These are phyloP conservation scores for Backusella macrospora DNA, from an alignment of 192 early-diverging fungal genomes.

Conservation along the genomic window DNA sequence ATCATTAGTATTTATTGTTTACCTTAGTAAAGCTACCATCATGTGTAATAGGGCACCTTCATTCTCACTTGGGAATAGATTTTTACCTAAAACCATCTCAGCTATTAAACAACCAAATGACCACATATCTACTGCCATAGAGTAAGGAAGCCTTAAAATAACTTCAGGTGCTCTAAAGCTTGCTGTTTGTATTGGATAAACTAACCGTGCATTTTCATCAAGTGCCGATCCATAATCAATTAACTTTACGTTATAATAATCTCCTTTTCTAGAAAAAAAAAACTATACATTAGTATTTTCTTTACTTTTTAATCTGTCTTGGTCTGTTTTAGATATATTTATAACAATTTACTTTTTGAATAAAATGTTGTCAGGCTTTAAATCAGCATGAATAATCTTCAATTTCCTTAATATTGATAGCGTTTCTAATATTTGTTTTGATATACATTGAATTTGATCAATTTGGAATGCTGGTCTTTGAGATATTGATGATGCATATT, in stretches of 20 bases:
- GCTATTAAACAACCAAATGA: conserved; percentile 97
- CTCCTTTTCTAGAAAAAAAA: conserved; percentile 64
- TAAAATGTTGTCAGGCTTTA: conserved; percentile 98
- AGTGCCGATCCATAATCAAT: conserved; percentile 99
- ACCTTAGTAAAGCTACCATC: conserved; percentile 91
- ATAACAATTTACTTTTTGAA: conserved; percentile 68
- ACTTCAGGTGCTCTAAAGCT: conserved; percentile 98
- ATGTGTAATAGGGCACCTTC: conserved; percentile 93
- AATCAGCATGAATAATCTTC: conserved; percentile 93
- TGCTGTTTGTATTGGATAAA: conserved; percentile 97
- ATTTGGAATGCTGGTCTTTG: conserved; percentile 88
- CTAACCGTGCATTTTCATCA: conserved; percentile 78
- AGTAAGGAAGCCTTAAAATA: conserved; percentile 88
- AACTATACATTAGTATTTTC: conserved; percentile 40
- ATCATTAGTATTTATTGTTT: conserved; percentile 13
- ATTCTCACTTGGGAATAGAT: conserved; percentile 90
- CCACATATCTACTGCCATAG: conserved; percentile 98
- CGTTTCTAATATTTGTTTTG: conserved; percentile 87
- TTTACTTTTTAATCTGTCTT: too few relatives aligned
- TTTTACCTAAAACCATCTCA: conserved; percentile 91
- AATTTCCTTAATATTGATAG: conserved; percentile 81
- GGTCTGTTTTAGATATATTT: not conserved
- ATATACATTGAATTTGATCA: conserved; percentile 88
- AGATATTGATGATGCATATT: conserved; percentile 48
- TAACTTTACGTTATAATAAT: conserved; percentile 91